Conservation (phyloP, 1,284 basidiomycete genomes). For the Heterobasidion irregulare region DNA sequence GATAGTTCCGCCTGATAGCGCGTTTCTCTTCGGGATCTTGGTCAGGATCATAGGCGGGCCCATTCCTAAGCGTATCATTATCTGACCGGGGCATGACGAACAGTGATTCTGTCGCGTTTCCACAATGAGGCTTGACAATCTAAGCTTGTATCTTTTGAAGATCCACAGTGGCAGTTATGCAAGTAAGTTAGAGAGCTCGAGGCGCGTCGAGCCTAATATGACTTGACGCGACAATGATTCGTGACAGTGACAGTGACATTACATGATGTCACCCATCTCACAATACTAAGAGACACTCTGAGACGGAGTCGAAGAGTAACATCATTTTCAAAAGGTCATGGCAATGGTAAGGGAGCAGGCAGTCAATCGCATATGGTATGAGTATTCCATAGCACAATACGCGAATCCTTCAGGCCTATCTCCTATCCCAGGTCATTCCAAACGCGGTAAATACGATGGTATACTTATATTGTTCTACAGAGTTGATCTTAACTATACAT, state of each 20-base stretch:
- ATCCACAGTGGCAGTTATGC: background rate
- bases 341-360: no score
- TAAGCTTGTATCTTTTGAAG: no score
- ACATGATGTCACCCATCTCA: background rate
- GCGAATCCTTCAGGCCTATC: no score
- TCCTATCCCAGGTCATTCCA: no score
- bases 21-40: slow-evolving; percentile 72
- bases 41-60: slow-evolving; percentile 61
- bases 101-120: no score
- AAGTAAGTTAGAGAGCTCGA: background rate
- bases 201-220: background rate
- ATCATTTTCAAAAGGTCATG: no score
- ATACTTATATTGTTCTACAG: background rate
- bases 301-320: no score
- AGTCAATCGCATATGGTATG: no score
- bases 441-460: background rate
- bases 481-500: background rate
- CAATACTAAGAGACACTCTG: no score
- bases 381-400: no score
- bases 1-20: slow-evolving; percentile 59
- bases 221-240: background rate
- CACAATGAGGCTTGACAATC: no score
- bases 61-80: slow-evolving; percentile 11
- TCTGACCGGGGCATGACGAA: slow-evolving; percentile 3
- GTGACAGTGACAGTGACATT: background rate